These are phyloP conservation scores for Neofusicoccum cordaticola DNA, from an alignment of 2,329 filamentous ascomycete genomes.

Conservation along the genomic window DNA sequence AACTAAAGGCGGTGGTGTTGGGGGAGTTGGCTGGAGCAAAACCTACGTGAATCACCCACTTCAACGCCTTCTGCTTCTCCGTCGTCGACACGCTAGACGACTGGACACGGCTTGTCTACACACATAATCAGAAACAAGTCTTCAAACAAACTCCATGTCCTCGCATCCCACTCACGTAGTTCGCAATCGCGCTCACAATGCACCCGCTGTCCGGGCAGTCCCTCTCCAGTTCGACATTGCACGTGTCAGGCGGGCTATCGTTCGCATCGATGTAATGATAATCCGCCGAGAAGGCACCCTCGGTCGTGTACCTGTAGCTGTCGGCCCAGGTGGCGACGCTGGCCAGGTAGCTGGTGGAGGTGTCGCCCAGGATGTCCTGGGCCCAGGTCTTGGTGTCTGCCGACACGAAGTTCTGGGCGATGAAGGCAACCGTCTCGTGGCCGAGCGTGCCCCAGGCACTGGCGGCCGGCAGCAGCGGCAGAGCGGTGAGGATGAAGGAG, in stretches of 20 bases:
- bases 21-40: neutral
- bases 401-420: slow-evolving; percentile 50
- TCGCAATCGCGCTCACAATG: slow-evolving; percentile 53
- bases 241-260: slow-evolving; percentile 46
- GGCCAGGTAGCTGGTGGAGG: slow-evolving; percentile 47
- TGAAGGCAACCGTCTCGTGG: slow-evolving; percentile 54
- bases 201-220: slow-evolving; percentile 53
- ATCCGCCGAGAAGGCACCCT: slow-evolving; percentile 46
- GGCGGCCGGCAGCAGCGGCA: slow-evolving; percentile 22
- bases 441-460: slow-evolving; percentile 53
- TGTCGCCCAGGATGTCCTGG: slow-evolving; percentile 43
- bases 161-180: slow-evolving; percentile 37
- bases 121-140: neutral
- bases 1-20: neutral
- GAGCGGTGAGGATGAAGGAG: slow-evolving; percentile 23
- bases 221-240: slow-evolving; percentile 49
- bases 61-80: slow-evolving; percentile 45
- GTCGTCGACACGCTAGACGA: slow-evolving; percentile 26
- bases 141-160: neutral
- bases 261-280: slow-evolving; percentile 54
- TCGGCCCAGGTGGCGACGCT: slow-evolving; percentile 56
- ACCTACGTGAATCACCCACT: slow-evolving; percentile 45
- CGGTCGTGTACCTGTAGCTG: slow-evolving; percentile 48
- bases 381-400: slow-evolving; percentile 45
- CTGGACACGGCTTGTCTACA: slow-evolving; percentile 39